Percentiles rank a stretch among this genome's conserved stretches.
These are phyloP conservation scores for Ambrosia hybrid DNA, from an alignment of 140 eudicot genomes.

Conservation along the genomic window DNA sequence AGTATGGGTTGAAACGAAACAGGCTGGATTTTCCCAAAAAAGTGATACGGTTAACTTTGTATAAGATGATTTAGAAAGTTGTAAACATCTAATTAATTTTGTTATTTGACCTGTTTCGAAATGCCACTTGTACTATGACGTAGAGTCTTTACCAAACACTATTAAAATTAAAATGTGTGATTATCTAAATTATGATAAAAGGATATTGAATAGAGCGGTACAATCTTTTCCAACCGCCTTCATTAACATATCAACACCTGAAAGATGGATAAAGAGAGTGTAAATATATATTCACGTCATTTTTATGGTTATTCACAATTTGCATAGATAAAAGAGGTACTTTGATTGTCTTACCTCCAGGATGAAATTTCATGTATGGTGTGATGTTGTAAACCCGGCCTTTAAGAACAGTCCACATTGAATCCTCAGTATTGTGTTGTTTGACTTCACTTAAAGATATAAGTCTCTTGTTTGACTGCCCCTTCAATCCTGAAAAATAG, in stretches of 20 bases:
- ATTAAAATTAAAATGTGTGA: background rate
- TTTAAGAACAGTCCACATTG: constrained; percentile 98
- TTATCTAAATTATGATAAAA: constrained; percentile 23
- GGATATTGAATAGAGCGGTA: constrained; percentile 98
- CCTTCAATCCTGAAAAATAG: constrained; percentile 53
- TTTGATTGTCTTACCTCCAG: constrained; percentile 66
- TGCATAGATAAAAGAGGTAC: constrained; percentile 1
- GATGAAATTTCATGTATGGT: constrained; percentile 96
- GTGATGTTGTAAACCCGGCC: constrained; percentile 94
- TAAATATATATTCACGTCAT: background rate
- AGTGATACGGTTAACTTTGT: background rate
- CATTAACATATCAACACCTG: constrained; percentile 90
- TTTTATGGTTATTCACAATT: background rate
- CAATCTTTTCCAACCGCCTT: constrained; percentile 96
- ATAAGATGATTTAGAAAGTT: background rate
- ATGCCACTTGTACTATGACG: background rate
- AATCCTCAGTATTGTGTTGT: constrained; percentile 67
- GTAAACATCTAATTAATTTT: background rate
- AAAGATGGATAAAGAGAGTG: constrained; percentile 5
- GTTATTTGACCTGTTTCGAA: background rate
- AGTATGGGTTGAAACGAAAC: background rate
- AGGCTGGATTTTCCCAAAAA: background rate
- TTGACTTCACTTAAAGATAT: constrained; percentile 81
- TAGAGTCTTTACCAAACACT: background rate
- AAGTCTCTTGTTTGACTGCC: constrained; percentile 84